Evolutionary conservation across 495 filamentous ascomycete genomes (phyloP).

Genomic region (Chaetomidium leptoderma): DNA sequence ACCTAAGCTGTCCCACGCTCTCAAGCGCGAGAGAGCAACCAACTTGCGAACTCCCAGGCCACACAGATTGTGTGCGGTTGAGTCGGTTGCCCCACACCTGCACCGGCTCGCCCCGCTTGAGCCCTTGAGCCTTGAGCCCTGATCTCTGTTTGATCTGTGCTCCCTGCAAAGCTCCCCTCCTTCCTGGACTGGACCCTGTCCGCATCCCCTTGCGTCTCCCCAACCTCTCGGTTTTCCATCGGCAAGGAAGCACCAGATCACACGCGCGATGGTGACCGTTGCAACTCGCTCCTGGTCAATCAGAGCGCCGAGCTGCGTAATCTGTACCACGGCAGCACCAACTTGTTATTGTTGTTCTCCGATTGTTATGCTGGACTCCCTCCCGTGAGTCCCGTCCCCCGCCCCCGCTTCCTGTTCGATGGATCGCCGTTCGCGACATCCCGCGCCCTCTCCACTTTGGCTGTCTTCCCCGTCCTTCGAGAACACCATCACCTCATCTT

Average conservation of each 20-base stretch:
- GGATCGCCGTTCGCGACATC: background rate
- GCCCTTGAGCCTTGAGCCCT: no score
- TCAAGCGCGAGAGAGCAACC: background rate
- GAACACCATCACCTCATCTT: no score
- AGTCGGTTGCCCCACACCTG: background rate
- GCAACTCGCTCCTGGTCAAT: background rate
- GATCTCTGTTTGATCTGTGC: background rate
- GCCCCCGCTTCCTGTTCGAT: background rate
- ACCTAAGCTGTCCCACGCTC: background rate
- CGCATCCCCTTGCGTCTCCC: constrained; percentile 12
- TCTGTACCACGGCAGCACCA: constrained; percentile 2
- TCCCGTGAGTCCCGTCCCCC: no score
- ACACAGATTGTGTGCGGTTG: background rate
- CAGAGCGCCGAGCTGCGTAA: background rate
- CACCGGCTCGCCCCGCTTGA: background rate
- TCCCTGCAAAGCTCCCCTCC: background rate
- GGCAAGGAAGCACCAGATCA: background rate
- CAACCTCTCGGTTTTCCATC: constrained; percentile 12
- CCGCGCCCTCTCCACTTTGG: background rate
- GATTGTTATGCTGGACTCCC: no score
- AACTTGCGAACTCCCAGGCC: background rate
- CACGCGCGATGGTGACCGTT: background rate
- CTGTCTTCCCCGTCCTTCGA: background rate
- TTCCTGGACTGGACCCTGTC: background rate
- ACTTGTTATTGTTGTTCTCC: background rate